A percentile compares a stretch with the other conserved stretches of the same genome.
Conservation (phyloP, 1,139 yeast genomes). For the Blastobotrys apis region DNA sequence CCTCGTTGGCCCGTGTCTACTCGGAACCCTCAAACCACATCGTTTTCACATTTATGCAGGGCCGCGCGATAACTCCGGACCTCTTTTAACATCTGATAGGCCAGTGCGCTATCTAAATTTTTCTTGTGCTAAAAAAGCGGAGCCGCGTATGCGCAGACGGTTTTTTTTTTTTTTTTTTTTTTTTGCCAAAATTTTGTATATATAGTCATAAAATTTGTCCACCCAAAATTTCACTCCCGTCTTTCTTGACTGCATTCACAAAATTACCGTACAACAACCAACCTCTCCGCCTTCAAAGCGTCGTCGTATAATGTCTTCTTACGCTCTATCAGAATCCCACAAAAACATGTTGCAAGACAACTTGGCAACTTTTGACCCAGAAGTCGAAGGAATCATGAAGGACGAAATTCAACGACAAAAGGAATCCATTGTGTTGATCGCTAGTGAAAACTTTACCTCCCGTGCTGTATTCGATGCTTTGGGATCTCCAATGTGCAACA, state of each 20-base stretch:
- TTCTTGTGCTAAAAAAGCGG: too few relatives aligned
- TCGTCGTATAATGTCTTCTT: slow-evolving; percentile 26
- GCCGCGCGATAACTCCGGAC: too few relatives aligned
- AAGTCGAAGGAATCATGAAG: slow-evolving; percentile 69
- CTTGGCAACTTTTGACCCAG: slow-evolving; percentile 58
- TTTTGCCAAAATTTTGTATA: too few relatives aligned
- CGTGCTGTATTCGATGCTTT: slow-evolving; percentile 89
- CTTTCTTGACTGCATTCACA: background rate
- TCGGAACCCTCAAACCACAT: too few relatives aligned
- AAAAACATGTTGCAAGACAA: slow-evolving; percentile 31
- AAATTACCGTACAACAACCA: background rate
- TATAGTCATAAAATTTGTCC: too few relatives aligned
- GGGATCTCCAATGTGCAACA: slow-evolving; percentile 96
- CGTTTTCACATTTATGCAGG: too few relatives aligned
- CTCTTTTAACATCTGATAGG: too few relatives aligned
- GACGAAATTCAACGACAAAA: slow-evolving; percentile 80
- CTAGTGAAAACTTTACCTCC: slow-evolving; percentile 93
- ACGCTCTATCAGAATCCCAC: slow-evolving; percentile 34
- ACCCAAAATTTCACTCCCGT: too few relatives aligned
- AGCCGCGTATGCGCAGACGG: too few relatives aligned
- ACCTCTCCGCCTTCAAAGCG: slow-evolving; percentile 2
- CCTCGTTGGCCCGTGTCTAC: too few relatives aligned
- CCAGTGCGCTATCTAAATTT: too few relatives aligned
- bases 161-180: too few relatives aligned
- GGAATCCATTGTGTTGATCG: slow-evolving; percentile 84